Evolutionary conservation across 148 eudicot genomes (phyloP), one percentile per base, ranked within the genome.

Genomic region (Linanthus parryae): DNA sequence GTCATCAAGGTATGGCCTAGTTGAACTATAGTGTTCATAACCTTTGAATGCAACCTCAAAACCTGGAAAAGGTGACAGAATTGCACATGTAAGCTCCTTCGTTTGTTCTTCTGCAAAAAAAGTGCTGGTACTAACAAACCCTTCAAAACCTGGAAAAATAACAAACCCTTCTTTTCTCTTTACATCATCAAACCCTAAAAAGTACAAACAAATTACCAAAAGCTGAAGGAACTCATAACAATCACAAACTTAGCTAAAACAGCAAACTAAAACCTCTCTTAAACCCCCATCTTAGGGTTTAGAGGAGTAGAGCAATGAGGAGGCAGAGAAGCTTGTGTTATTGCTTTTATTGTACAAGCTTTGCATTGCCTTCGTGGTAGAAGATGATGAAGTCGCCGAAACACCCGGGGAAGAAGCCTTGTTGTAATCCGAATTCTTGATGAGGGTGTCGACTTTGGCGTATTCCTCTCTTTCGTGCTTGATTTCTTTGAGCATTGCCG

Each of bases 401-500:
- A 65, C 64, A 13, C 44, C 53, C 22, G 12, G 11, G 25, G 29
- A 16, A 16, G 31, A 15, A 28, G 26, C 52, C 12, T 72, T 70
- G n/a, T n/a, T n/a, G n/a, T n/a, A n/a, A n/a, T n/a, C n/a, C 25
- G 77, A 64, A 8, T 72, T 70, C 70, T 73, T 78, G 21, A 73
- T 71, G 4, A 76, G 59, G 41, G 58, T 53, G 43, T 82, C 84
- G 12, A 58, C 85, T 60, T 80, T 84, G 0, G 72, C 69, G 34
- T 65, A 59, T 49, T 88, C 96, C 44, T 84, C 96, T 34, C 73
- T 62, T 34, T 81, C 92, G 2, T 73, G 79, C 45, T 76, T 88
- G 49, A 83, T 81, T 47, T 88, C 96, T 55, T 76, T 74, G n/a
- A 88, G 79, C 96, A 88, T 88, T 34, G 96, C 92, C 2, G 83